Conservation (phyloP, 2,329 filamentous ascomycete species). For the Nigrospora oryzae region DNA sequence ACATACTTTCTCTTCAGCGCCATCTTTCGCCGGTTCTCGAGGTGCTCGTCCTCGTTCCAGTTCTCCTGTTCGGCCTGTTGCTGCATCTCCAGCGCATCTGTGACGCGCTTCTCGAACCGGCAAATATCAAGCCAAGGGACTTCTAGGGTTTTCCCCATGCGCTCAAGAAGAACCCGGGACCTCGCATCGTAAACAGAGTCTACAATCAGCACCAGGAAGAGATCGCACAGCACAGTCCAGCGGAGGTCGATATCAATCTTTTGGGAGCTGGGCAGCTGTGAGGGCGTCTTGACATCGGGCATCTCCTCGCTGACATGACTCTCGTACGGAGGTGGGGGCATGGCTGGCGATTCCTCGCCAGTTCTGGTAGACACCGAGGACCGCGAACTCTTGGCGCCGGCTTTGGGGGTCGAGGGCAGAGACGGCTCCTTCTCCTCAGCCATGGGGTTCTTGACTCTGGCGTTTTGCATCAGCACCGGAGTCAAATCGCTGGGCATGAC, state of each 20-base stretch:
- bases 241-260: constrained; percentile 93
- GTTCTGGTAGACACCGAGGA: constrained; percentile 17
- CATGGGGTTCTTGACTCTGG: constrained; percentile 87
- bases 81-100: constrained; percentile 96
- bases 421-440: constrained; percentile 29
- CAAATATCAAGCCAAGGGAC: constrained; percentile 91
- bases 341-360: constrained; percentile 36
- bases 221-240: constrained; percentile 93
- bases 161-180: constrained; percentile 75
- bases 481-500: constrained; percentile 79
- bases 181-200: constrained; percentile 89
- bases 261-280: constrained; percentile 69
- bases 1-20: constrained; percentile 78
- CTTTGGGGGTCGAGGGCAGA: constrained; percentile 12
- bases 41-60: constrained; percentile 94
- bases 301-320: constrained; percentile 61
- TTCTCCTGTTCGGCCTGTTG: constrained; percentile 90
- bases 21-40: constrained; percentile 74
- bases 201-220: constrained; percentile 94
- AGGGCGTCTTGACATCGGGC: constrained; percentile 72
- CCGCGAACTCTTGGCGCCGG: constrained; percentile 15
- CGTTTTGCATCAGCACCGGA: constrained; percentile 80
- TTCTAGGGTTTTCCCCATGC: constrained; percentile 70
- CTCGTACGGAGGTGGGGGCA: constrained; percentile 51
- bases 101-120: constrained; percentile 93